Base-by-base conservation (phyloP, 106 monocot species). In the Gastrodia elata region DNA sequence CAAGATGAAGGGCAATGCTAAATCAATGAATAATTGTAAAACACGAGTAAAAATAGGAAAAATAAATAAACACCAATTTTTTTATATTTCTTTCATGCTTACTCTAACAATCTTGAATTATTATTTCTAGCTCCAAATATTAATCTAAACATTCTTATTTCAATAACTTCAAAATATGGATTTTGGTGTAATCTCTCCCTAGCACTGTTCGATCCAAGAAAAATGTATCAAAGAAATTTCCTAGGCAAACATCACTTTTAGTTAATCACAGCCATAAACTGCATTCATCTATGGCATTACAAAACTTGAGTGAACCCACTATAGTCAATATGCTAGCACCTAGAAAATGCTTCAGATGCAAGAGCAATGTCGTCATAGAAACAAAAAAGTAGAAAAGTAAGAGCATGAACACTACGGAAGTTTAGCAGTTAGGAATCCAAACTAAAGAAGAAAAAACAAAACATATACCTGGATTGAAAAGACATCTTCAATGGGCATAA, bases 401-500 rank as follows among this genome's bases (percentile, higher is more conserved):
- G 13, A 46, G 18, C 16, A 46, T 46, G 46, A 18, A 15, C 46
- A 11, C 0, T 15, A 0, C 3, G 46, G 46, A 46, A 46, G 9
- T 46, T 46, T 18, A 2, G 10, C 18, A 14, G 18, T 13, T 46
- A 46, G 0, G 18, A 46, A 11, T 15, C 18, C 13, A 52, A 52
- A 8, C 4, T n/a, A n/a, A 9, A n/a, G 52, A 52, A n/a, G 30
- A 22, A 65, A 37, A 6, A 38, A 42, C 20, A 82, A 18, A 37
- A 14, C 7, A 73, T n/a, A 76, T n/a, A 92, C 96, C 89, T 92
- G 96, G 68, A 96, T 96, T 59, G 96, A 96, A 70, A 92, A 96
- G 16, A 96, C 92, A 84, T 96, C 92, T 80, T 92, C 96, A 81
- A 96, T 96, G 11, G 96, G 96, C 96, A 96, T 96, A 39, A 96